Conservation (phyloP, 495 filamentous ascomycete genomes). For the Penicillium roqueforti region DNA sequence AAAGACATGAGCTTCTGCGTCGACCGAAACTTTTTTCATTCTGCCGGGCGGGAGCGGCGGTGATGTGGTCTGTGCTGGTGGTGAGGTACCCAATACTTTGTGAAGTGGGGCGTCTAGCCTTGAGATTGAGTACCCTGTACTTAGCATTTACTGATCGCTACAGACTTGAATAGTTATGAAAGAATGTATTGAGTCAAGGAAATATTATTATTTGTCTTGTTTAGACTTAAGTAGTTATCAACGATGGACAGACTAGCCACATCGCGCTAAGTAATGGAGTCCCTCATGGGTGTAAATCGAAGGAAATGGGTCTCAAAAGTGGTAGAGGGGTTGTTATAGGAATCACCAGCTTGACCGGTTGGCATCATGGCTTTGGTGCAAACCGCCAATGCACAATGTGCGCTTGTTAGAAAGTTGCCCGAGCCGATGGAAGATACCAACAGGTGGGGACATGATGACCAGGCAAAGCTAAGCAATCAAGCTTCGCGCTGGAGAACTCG, state of each 20-base stretch:
- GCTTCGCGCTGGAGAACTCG: background rate
- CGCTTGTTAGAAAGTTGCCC: background rate
- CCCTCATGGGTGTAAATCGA: background rate
- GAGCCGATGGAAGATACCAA: background rate
- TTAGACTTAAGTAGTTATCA: background rate
- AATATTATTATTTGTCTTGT: background rate
- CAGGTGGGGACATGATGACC: background rate
- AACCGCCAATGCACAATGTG: background rate
- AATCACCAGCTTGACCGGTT: background rate
- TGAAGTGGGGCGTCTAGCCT: background rate
- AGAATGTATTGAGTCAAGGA: background rate
- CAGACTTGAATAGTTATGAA: background rate
- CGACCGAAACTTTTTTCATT: conserved; percentile 42
- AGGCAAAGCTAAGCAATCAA: background rate
- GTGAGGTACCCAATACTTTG: conserved; percentile 1
- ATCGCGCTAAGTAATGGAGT: background rate
- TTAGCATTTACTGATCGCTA: background rate
- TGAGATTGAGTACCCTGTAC: background rate
- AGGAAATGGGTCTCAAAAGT: background rate
- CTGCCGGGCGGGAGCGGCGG: conserved; percentile 37
- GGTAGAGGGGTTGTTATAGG: background rate
- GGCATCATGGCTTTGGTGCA: background rate
- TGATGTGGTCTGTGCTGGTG: conserved; percentile 30
- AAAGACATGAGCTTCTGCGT: conserved; percentile 11
- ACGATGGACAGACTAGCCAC: background rate